Percentiles rank a stretch among this genome's conserved stretches.
Evolutionary conservation across 257 asterid species (phyloP).

Genomic region (Solanum microdontum): DNA sequence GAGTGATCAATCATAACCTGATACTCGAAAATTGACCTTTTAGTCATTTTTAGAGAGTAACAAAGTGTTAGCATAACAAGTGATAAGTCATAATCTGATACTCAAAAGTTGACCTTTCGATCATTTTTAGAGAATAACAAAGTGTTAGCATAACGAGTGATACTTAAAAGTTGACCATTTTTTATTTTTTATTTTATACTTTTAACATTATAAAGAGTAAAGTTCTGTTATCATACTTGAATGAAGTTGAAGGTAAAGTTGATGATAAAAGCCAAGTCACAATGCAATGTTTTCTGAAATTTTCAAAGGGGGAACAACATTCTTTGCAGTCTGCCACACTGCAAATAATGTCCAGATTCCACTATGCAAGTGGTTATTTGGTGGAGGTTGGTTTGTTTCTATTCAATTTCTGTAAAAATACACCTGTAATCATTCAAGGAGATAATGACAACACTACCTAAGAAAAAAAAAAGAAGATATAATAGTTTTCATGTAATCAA

Average conservation of each 20-base stretch:
- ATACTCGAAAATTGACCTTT: no score
- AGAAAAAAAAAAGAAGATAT: not conserved
- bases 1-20: no score
- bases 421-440: constrained; percentile 1
- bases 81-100: no score
- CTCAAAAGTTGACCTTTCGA: no score
- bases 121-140: not conserved
- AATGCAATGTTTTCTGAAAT: not conserved
- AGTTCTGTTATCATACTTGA: not conserved
- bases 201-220: not conserved
- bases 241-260: not conserved
- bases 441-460: not conserved
- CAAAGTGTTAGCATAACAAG: no score
- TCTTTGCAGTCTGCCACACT: constrained; percentile 12
- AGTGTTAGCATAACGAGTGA: not conserved
- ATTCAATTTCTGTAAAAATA: not conserved
- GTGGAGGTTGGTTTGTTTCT: constrained; percentile 1
- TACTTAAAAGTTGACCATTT: not conserved
- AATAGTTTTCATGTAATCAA: not conserved
- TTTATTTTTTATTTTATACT: not conserved
- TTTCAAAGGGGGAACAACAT: constrained; percentile 10
- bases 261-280: not conserved
- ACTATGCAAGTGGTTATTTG: not conserved
- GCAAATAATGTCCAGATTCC: constrained; percentile 8
- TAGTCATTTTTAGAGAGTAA: no score